Base-by-base conservation (phyloP, 345 rosid genomes). In the Cardiospermum halicacabum region DNA sequence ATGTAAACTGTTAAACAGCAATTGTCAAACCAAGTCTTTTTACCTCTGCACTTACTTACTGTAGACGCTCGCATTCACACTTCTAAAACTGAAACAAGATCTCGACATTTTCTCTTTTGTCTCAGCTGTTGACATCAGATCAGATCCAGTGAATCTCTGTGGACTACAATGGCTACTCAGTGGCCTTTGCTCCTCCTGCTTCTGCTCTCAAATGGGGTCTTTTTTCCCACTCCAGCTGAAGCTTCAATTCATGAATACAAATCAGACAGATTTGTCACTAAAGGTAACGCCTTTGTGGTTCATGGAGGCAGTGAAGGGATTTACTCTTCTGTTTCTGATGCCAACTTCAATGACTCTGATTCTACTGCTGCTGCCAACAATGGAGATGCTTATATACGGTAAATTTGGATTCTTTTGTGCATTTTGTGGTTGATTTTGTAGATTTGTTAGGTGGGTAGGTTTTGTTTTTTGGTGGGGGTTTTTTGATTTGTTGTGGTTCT, bases 221-320 rank as follows among this genome's bases (percentile, higher is more conserved):
- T 63, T 55, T 48, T 70, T 26, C 62, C 58, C 48, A 68, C 60
- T 15, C 27, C 68, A 39, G 64, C 63, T 32, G 74, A 85, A 67
- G 95, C 87, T 43, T 94, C 97, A 48, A 83, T 94, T 70, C 97
- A 94, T 53, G 93, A 89, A 78, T 94, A 94, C 75, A 82, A 61
- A 37, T 85, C 75, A 27, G 91, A 85, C 58, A 84, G 65, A 65
- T 94, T 94, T 79, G 83, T 80, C 28, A 60, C 82, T 30, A 94
- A 82, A 83, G 99, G 99, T 47, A 89, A 91, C 76, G 97, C 97
- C 53, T 91, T 81, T 72, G 89, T 91, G 51, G 82, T 94, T 71
- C 95, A 94, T 71, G 99, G 95, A 7, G 97, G 99, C 56, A 94
- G 89, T 58, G 99, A 94, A 74, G 95, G 96, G 70, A 85, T 94